Conservation (phyloP, 495 filamentous ascomycete genomes). For the Hyaloscypha variabilis region DNA sequence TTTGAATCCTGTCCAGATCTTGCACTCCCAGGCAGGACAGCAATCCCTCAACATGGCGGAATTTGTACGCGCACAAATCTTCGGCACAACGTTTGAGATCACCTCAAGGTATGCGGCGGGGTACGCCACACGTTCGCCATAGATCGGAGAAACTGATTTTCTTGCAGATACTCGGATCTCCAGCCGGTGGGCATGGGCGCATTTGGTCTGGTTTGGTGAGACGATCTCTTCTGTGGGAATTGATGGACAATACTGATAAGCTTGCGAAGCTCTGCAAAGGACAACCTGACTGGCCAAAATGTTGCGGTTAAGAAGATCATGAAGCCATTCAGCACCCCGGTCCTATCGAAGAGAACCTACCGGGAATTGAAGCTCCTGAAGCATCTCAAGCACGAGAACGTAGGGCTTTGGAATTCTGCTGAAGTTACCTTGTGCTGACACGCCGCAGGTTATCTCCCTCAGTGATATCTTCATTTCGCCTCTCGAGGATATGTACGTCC, state of each 20-base stretch:
- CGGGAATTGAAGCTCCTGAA: slow-evolving; percentile 97
- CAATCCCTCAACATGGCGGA: slow-evolving; percentile 71
- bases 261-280: slow-evolving; percentile 80
- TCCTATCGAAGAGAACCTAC: slow-evolving; percentile 95
- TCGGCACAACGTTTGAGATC: slow-evolving; percentile 99
- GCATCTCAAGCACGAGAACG: slow-evolving; percentile 96
- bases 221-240: background rate
- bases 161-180: slow-evolving; percentile 85
- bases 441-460: slow-evolving; percentile 84
- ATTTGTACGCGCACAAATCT: slow-evolving; percentile 99
- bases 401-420: slow-evolving; percentile 41
- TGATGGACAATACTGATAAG: slow-evolving; percentile 15
- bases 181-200: slow-evolving; percentile 99
- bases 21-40: background rate
- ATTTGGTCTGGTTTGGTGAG: slow-evolving; percentile 94
- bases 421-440: slow-evolving; percentile 16
- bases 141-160: slow-evolving; percentile 27
- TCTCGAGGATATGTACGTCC: slow-evolving; percentile 90
- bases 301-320: slow-evolving; percentile 99
- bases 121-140: slow-evolving; percentile 12
- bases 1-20: background rate
- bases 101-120: slow-evolving; percentile 80
- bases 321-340: slow-evolving; percentile 99
- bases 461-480: slow-evolving; percentile 99
- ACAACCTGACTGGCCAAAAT: slow-evolving; percentile 92